These are phyloP conservation scores for Kandelia obovata DNA, from an alignment of 345 rosid species.

Conservation along the genomic window DNA sequence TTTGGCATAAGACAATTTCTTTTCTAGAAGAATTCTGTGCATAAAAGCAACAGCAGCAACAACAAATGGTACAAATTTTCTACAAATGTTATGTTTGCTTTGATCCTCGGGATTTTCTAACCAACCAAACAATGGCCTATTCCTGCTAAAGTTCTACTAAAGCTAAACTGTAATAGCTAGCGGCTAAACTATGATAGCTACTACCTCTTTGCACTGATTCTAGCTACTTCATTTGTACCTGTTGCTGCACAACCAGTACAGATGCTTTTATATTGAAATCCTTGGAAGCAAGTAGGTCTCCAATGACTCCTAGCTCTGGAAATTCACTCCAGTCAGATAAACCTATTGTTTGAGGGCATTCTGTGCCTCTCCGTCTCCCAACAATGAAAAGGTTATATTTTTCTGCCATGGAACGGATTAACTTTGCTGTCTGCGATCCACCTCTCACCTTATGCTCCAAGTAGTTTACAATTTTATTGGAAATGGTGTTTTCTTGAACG, in stretches of 20 bases:
- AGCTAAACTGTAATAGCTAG: no score
- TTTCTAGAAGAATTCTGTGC: no score
- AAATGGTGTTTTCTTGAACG: constrained; percentile 14
- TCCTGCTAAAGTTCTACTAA: no score
- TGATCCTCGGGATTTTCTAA: no score
- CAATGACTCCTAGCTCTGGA: constrained; percentile 61
- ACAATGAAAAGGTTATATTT: constrained; percentile 43
- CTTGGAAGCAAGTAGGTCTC: constrained; percentile 59
- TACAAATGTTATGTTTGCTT: no score
- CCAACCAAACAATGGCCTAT: no score
- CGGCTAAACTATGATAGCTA: no score
- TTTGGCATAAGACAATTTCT: no score
- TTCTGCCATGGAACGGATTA: constrained; percentile 30
- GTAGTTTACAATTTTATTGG: constrained; percentile 15
- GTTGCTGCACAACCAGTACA: constrained; percentile 57
- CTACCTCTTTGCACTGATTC: not conserved
- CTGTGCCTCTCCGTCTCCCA: constrained; percentile 43
- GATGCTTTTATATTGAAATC: constrained; percentile 42
- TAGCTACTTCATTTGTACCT: not conserved
- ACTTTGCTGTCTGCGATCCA: constrained; percentile 37
- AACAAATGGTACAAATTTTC: no score
- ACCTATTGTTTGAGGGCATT: constrained; percentile 35
- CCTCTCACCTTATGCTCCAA: constrained; percentile 27
- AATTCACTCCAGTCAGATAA: constrained; percentile 58
- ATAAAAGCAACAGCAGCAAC: no score